Base-by-base conservation (phyloP, 768 basidiomycete species). In the Polyporus arcularius region DNA sequence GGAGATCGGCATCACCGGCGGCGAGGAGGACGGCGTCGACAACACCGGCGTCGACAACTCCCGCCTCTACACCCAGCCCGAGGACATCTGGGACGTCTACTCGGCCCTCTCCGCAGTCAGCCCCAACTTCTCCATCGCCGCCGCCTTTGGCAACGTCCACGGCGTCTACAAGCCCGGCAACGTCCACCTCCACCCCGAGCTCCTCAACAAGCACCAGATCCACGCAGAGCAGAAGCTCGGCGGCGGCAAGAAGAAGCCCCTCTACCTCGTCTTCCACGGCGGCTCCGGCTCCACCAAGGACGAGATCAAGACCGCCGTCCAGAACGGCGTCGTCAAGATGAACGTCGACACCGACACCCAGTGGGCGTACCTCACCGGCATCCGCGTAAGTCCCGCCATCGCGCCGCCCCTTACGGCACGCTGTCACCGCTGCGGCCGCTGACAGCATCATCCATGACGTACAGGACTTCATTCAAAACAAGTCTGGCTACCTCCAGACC, bases 1-100 rank as follows among this genome's bases (percentile, higher is more conserved):
- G 97, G 97, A 99, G 79, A 99, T 99, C 74, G 97, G 97, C 71
- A 98, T 99, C 78, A 99, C 97, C 53, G 97, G 97, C 71, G 97
- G 97, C 69, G 97, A 99, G 76, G 97, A 99, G 75, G 97, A 98
- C 72, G 96, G 97, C 73, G 97, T 99, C 51, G 96, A 99, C 79
- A 99, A 99, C 84, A 89, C 94, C 48, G 86, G 81, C 43, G 94
- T 94, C 63, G 97, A 99, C 80, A 99, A 98, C 78, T 80, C 88
- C 48, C 84, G 85, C 61, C 81, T 98, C 70, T 99, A 99, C 84
- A 99, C 97, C 30, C 97, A 99, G 76, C 96, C 97, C 41, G 89
- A 94, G 69, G 96, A 99, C 68, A 87, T 99, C 70, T 96, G 80
- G 70, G 96, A 98, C 53, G 92, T 99, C 63, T 82, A 96, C 82